Conservation (phyloP, 495 filamentous ascomycete species). For the Daldinia concentrica region DNA sequence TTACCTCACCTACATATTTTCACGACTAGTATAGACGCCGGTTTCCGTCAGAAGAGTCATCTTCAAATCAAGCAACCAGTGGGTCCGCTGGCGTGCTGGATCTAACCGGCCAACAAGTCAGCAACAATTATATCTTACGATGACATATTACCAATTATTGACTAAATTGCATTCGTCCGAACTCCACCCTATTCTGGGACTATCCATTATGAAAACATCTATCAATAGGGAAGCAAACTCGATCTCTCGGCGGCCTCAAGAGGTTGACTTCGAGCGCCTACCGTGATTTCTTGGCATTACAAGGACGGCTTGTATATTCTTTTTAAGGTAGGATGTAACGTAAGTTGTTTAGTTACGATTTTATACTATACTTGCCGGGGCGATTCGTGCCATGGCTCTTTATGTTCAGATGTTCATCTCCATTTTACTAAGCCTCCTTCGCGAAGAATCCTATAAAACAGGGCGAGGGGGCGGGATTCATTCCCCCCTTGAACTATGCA, state of each 20-base stretch:
- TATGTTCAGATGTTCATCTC: neutral
- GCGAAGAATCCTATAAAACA: neutral
- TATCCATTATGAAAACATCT: neutral
- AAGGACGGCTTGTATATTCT: neutral
- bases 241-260: neutral
- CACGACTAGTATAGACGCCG: neutral
- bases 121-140: conserved; percentile 13
- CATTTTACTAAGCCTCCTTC: conserved; percentile 8
- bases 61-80: neutral
- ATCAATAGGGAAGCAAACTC: neutral
- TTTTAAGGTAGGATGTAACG: neutral
- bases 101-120: conserved; percentile 15
- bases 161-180: neutral
- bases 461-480: neutral
- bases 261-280: neutral
- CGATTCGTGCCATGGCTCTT: neutral
- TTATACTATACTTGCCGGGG: neutral
- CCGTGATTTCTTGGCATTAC: neutral
- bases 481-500: neutral
- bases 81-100: conserved; percentile 3
- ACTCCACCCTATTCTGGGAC: neutral
- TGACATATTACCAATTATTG: conserved; percentile 8
- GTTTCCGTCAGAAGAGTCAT: conserved; percentile 14
- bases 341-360: neutral
- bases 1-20: conserved; percentile 1